A percentile compares a stretch with the other conserved stretches of the same genome.
Evolutionary conservation across 345 rosid genomes (phyloP).

Genomic region (Anastatica hierochuntica): DNA sequence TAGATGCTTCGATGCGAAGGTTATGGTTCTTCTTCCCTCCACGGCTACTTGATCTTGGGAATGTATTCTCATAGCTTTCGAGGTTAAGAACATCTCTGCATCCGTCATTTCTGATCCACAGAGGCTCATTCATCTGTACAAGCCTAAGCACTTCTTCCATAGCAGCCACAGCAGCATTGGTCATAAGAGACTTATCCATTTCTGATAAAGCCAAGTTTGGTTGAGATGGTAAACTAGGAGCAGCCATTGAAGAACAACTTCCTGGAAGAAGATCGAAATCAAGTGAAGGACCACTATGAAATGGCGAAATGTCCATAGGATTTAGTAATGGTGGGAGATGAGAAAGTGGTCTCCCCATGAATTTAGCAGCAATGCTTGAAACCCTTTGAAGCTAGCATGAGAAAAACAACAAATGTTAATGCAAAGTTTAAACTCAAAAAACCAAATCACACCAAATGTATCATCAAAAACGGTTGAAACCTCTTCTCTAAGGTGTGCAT

Average conservation of each 20-base stretch:
- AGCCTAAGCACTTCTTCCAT: slow-evolving; percentile 81
- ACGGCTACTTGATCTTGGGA: slow-evolving; percentile 48
- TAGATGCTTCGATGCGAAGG: slow-evolving; percentile 61
- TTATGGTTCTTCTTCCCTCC: slow-evolving; percentile 46
- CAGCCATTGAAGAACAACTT: slow-evolving; percentile 30
- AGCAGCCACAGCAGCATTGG: slow-evolving; percentile 59
- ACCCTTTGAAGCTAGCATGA: slow-evolving; percentile 73
- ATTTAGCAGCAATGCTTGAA: slow-evolving; percentile 83
- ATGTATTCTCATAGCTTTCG: slow-evolving; percentile 47
- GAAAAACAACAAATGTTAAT: not conserved
- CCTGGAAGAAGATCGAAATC: slow-evolving; percentile 87
- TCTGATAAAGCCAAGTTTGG: slow-evolving; percentile 48
- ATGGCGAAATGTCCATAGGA: slow-evolving; percentile 50
- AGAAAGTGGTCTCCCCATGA: slow-evolving; percentile 83
- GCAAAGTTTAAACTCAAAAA: too few relatives aligned
- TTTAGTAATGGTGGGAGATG: slow-evolving; percentile 78
- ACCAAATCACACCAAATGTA: not conserved
- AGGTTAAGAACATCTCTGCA: slow-evolving; percentile 60
- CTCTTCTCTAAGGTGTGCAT: slow-evolving; percentile 85
- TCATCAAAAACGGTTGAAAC: slow-evolving; percentile 20
- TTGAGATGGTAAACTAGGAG: slow-evolving; percentile 44
- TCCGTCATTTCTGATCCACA: slow-evolving; percentile 56
- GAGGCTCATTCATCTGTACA: slow-evolving; percentile 64
- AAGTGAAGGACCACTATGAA: slow-evolving; percentile 61
- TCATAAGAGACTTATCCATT: slow-evolving; percentile 84